phyloP scores from a whole-genome alignment of 192 early-diverging fungal species.

The Linnemannia exigua region DNA sequence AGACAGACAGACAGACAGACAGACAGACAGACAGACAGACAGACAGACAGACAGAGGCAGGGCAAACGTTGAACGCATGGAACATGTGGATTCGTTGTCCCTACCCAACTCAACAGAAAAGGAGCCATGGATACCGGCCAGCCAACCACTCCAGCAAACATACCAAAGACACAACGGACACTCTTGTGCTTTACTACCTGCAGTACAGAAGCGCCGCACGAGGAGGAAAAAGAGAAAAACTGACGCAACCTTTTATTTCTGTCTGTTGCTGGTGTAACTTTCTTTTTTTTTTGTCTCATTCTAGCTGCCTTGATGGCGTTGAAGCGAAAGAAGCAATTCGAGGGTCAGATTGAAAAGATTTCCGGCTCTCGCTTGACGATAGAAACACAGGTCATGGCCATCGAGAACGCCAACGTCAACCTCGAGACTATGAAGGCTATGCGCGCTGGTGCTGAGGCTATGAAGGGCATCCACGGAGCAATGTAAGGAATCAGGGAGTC shows the following conservation, averaged over 20 bases:
- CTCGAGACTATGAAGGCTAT: constrained; percentile 96
- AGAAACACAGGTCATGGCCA: constrained; percentile 95
- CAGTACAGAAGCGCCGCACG: neutral
- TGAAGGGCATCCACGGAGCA: constrained; percentile 93
- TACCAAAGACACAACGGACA: neutral
- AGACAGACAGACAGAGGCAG: neutral
- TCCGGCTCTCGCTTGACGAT: constrained; percentile 90
- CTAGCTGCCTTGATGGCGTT: constrained; percentile 92
- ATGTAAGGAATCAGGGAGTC: constrained; percentile 67
- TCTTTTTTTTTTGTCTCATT: neutral
- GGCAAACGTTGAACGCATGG: too few relatives aligned
- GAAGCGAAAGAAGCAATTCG: constrained; percentile 92
- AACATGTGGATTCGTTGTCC: too few relatives aligned
- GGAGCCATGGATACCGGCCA: too few relatives aligned
- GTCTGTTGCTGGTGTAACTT: neutral
- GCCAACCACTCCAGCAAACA: too few relatives aligned
- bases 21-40: neutral
- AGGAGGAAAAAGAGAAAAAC: neutral
- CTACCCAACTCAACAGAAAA: too few relatives aligned
- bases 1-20: neutral
- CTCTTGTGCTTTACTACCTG: neutral
- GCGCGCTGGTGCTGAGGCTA: constrained; percentile 91
- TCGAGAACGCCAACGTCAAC: constrained; percentile 97
- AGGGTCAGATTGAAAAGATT: constrained; percentile 90
- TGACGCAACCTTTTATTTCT: constrained; percentile 14